Percentiles rank a stretch among this genome's conserved stretches.
Conservation (phyloP, 2,329 filamentous ascomycete genomes). For the Sporothrix curviconia region DNA sequence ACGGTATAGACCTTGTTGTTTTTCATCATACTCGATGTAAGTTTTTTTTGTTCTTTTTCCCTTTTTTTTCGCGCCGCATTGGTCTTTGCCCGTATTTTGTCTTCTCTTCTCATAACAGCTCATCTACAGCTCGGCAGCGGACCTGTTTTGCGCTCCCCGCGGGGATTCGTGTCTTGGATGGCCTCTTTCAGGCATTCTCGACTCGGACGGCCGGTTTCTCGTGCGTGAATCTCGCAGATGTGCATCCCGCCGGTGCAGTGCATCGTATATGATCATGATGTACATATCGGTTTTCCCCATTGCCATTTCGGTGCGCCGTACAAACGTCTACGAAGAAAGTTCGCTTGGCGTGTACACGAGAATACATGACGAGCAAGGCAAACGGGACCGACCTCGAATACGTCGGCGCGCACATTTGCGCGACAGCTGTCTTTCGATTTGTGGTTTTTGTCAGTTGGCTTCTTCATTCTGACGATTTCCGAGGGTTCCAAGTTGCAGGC, state of each 20-base stretch:
- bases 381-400: slow-evolving; percentile 66
- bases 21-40: slow-evolving; percentile 84
- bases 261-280: slow-evolving; percentile 98
- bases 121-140: slow-evolving; percentile 60
- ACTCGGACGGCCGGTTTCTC: slow-evolving; percentile 89
- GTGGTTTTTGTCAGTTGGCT: slow-evolving; percentile 92
- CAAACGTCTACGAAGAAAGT: slow-evolving; percentile 94
- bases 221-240: slow-evolving; percentile 65
- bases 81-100: background rate
- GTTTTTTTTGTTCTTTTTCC: slow-evolving; percentile 26
- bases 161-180: slow-evolving; percentile 73
- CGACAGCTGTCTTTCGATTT: slow-evolving; percentile 93
- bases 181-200: slow-evolving; percentile 81
- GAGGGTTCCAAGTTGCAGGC: slow-evolving; percentile 67
- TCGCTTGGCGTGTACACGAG: slow-evolving; percentile 67
- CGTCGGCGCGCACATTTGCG: slow-evolving; percentile 85
- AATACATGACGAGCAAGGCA: slow-evolving; percentile 42
- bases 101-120: no score
- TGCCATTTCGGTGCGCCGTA: slow-evolving; percentile 86
- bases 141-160: slow-evolving; percentile 60
- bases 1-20: slow-evolving; percentile 80
- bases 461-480: slow-evolving; percentile 86
- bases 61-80: background rate
- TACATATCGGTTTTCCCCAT: slow-evolving; percentile 97
- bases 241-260: slow-evolving; percentile 90